phyloP scores from a whole-genome alignment of 1,139 yeast genomes.

The Magnusiomyces tetraspermus region DNA sequence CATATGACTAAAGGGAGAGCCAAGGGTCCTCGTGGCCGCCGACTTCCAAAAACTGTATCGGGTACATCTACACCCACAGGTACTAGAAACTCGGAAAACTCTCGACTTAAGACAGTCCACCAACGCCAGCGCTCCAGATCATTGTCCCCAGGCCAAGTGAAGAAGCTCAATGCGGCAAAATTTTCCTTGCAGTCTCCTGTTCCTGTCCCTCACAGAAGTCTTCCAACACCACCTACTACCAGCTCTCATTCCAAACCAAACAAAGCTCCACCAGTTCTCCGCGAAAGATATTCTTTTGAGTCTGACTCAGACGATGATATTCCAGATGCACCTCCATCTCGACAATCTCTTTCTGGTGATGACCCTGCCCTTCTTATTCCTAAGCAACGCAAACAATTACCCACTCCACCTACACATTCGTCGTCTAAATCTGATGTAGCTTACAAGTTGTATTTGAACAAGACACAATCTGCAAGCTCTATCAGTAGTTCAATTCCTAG shows the following conservation, averaged over 20 bases:
- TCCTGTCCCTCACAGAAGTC: neutral
- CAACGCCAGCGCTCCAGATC: conserved; percentile 1
- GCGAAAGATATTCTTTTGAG: neutral
- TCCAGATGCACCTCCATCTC: neutral
- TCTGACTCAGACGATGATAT: neutral
- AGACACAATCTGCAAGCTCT: neutral
- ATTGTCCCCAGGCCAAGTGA: neutral
- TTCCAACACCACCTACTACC: neutral
- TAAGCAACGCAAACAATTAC: neutral
- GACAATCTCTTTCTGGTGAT: neutral
- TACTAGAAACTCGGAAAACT: neutral
- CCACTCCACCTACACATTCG: neutral
- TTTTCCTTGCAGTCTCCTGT: neutral
- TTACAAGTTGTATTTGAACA: neutral
- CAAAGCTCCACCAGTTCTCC: no score
- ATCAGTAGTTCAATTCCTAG: neutral
- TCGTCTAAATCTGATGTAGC: neutral
- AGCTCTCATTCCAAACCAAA: no score
- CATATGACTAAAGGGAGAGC: conserved; percentile 58
- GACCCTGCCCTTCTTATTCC: neutral
- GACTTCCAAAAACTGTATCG: conserved; percentile 42
- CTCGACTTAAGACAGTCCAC: neutral
- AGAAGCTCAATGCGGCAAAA: neutral
- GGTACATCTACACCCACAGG: neutral
- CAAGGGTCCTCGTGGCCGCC: conserved; percentile 52